Evolutionary conservation across 2,329 filamentous ascomycete species (phyloP).

Genomic region (Dactylonectria estremocensis): DNA sequence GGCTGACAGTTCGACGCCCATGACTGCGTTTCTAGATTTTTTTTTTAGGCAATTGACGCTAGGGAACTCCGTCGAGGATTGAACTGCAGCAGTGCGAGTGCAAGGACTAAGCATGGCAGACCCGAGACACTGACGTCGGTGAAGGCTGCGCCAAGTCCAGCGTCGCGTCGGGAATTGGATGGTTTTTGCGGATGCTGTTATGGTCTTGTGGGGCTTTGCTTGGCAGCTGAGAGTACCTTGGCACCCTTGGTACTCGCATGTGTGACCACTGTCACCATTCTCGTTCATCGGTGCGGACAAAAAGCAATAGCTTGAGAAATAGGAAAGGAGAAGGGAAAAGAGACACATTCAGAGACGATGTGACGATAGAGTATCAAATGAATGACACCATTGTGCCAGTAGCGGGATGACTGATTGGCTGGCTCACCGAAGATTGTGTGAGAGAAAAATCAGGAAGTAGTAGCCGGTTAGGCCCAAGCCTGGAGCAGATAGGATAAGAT

Average conservation of each 20-base stretch:
- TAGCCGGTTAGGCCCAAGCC: not conserved
- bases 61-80: not conserved
- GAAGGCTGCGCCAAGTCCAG: conserved; percentile 3
- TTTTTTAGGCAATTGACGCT: not conserved
- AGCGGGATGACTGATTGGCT: conserved; percentile 10
- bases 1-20: not conserved
- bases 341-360: not conserved
- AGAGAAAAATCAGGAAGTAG: not conserved
- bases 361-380: not conserved
- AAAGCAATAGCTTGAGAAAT: not conserved
- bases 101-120: not conserved
- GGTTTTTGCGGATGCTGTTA: conserved; percentile 6
- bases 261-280: not conserved
- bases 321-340: not conserved
- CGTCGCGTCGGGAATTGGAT: conserved; percentile 23
- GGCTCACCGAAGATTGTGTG: not conserved
- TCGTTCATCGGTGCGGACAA: not conserved
- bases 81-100: not conserved
- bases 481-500: conserved; percentile 5
- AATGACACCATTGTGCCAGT: not conserved
- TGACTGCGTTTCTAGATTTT: not conserved
- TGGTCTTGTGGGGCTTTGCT: conserved; percentile 6
- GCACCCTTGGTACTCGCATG: no score
- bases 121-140: conserved; percentile 7
- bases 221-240: conserved; percentile 3